Base-by-base conservation (phyloP, 2,329 filamentous ascomycete genomes). In the Alternaria atra region DNA sequence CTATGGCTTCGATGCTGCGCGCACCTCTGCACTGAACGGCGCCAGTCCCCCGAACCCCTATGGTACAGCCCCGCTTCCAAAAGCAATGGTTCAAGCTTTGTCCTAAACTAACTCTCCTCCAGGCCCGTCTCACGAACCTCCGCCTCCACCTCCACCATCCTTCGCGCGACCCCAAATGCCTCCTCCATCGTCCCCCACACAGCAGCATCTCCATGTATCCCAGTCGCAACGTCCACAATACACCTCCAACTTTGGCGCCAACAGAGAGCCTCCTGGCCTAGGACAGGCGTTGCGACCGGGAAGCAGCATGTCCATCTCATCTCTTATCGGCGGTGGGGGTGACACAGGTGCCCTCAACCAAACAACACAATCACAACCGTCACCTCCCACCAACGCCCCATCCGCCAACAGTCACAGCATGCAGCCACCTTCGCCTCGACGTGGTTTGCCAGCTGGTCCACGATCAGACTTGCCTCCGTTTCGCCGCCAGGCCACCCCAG, bases 281-380 rank as follows among this genome's bases (percentile, higher is more conserved):
- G 80, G 80, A 23, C 81, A 84, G 23, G 77, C 81, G 58, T 82
- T 86, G 74, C 84, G 88, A 60, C 85, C 86, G 12, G 85, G 85
- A 53, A 86, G 86, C 71, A 89, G 87, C 79, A 91, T 91, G 89
- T 90, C 89, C 47, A 91, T 91, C 77, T 90, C 88, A n/a, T 89
- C 89, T 44, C 86, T 92, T 78, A 84, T 91, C 61, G 89, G 89
- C 60, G 82, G 77, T 78, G 74, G 83, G 83, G 77, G 83, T 84
- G 77, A 82, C 82, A 72, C 78, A 75, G 70, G 77, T 74, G 64
- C 75, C 78, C 52, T 77, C 76, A 53, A 62, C 44, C 74, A 73
- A 61, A 63, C 69, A 61, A 78, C 73, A 54, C 82, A 86, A 60
- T 79, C 82, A 51, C 81, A 85, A 61, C 81, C 84, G 66, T 81